These are phyloP conservation scores for Syzygium grande DNA, from an alignment of 345 rosid genomes.

Conservation along the genomic window DNA sequence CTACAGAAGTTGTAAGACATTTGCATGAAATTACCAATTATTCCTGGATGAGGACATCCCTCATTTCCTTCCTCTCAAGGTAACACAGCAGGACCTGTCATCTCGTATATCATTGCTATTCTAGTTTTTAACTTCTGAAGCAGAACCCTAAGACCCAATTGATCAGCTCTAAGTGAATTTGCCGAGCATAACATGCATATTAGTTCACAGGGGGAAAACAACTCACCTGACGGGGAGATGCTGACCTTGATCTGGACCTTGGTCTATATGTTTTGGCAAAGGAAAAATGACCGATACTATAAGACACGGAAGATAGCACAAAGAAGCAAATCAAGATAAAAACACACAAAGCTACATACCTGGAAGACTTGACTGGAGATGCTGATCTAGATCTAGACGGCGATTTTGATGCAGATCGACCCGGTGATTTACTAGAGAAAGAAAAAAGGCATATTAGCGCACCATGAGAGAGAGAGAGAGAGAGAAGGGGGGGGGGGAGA, in stretches of 20 bases:
- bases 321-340: neutral
- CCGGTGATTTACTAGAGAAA: slow-evolving; percentile 45
- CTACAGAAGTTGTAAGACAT: neutral
- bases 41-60: neutral
- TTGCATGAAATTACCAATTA: neutral
- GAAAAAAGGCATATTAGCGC: neutral
- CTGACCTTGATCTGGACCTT: slow-evolving; percentile 44
- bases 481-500: neutral
- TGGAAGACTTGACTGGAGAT: slow-evolving; percentile 51
- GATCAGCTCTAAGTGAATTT: neutral
- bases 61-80: neutral
- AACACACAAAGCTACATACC: slow-evolving; percentile 16
- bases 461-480: neutral
- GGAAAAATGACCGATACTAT: neutral
- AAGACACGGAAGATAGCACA: neutral
- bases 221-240: slow-evolving; percentile 47
- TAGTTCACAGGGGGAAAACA: neutral
- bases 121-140: neutral
- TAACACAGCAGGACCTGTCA: neutral
- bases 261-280: slow-evolving; percentile 6
- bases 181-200: neutral
- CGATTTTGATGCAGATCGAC: slow-evolving; percentile 41
- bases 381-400: slow-evolving; percentile 58
- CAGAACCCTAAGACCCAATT: neutral
- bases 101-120: neutral